Base-by-base conservation (phyloP, 768 basidiomycete genomes). In the Sporobolomyces roseus region DNA sequence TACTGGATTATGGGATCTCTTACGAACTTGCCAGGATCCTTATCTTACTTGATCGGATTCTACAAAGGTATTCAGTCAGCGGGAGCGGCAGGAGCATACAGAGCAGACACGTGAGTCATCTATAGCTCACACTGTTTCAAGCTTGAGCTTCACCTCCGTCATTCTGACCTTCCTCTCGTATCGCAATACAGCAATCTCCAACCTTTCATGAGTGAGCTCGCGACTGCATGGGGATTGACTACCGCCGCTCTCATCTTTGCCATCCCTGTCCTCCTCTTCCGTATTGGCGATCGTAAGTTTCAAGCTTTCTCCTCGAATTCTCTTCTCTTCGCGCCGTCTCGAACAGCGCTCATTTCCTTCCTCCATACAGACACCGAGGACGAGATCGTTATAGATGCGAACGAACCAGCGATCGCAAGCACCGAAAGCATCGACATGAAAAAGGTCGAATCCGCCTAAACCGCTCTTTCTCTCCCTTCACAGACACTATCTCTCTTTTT, bases 1-100 rank as follows among this genome's bases (percentile, higher is more conserved):
- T 67, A 61, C 55, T 66, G 64, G 68, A 63, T 60, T 10, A 38
- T 74, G 66, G 89, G 89, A 46, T 87, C 88, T 17, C 88, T 92
- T 86, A 88, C 88, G 27, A 90, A 91, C 72, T 86, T 90, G 77
- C 85, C 88, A 12, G 84, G 83, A 2, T 89, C 89, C 76, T 84
- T 91, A 27, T 89, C 89, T 0, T 83, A 89, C 76, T 87, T 91
- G 74, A 81, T 86, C 21, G 90, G 90, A 48, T 53, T 50, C 50
- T 62, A 53, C 90, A 76, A 52, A 23, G 61, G 71, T 55, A 63
- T 76, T 46, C 75, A 76, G 27, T 63, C 63, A 4, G 75, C 75
- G 27, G 75, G 74, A 12, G 72, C 65, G 9, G 75, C 74, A 1
- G 74, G 69, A 21, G 64, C 66, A 1, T 76, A 65, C 54, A 41